Evolutionary conservation across 306 rosid genomes (phyloP), one percentile per base, ranked within the genome.

Genomic region (Vigna trinervia): DNA sequence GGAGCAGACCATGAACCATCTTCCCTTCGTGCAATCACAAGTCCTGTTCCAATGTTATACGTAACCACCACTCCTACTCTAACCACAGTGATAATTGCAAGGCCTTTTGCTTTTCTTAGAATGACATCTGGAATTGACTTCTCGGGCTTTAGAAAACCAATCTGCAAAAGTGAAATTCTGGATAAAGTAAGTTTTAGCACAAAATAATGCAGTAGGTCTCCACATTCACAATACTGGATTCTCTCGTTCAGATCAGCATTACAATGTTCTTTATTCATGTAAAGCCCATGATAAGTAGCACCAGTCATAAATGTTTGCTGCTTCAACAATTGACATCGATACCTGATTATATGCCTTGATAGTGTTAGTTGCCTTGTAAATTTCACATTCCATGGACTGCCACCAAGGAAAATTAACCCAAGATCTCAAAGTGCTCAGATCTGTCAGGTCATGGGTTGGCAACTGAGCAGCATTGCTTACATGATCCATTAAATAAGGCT

Each of bases 1-100:
- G 99, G 97, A 13, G 99, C 91, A 78, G 99, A 96, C 99, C 99
- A 92, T 23, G 98, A 91, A 62, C 97, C 99, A 86, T 96, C 99
- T 76, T 88, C 97, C 71, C 89, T 91, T 36, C 94, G 97, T 8
- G 97, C 97, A 80, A 96, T 78, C 71, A 96, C 97, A 30, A 96
- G 80, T 77, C 99, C 99, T 12, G 99, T 96, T 76, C 99, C 99
- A 66, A 96, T 80, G 75, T 92, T 88, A 75, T 96, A 96, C 61
- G 99, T 92, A 62, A 96, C 89, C 92, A 89, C 61, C 48, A 88
- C 87, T 78, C 99, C 99, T 19, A 91, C 96, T 86, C 92, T 96
- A 81, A 71, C 97, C 67, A 85, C 91, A 32, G 98, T 92, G 73
- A 92, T 85, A 79, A 96, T 91, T 64, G 99, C 99, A 77, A 96